Percentiles rank a stretch among this genome's conserved stretches.
Evolutionary conservation across 805 yeast genomes (phyloP).

Genomic region (Komagataella phaffii): DNA sequence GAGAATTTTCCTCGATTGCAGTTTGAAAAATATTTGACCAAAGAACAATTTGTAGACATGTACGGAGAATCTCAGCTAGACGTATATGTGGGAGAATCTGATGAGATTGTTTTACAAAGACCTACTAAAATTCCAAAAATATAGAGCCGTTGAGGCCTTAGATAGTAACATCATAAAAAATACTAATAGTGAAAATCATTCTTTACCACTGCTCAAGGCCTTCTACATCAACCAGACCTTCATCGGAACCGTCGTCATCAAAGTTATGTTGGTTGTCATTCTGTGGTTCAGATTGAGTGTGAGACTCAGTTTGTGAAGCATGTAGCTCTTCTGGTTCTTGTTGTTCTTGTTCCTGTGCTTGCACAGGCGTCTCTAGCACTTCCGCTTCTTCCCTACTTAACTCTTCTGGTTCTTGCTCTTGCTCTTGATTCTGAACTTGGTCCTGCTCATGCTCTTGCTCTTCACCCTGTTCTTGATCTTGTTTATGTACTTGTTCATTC

Average conservation of each 20-base stretch:
- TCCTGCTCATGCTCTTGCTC: neutral
- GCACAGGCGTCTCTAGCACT: neutral
- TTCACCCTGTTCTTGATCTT: neutral
- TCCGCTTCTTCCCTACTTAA: neutral
- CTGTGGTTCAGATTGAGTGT: neutral
- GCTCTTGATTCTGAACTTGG: conserved; percentile 1
- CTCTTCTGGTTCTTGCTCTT: neutral
- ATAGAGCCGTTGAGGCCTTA: neutral
- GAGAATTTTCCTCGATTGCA: conserved; percentile 47
- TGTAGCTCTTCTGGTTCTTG: neutral
- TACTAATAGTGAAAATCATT: neutral
- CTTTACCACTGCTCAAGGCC: neutral
- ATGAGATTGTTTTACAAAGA: neutral
- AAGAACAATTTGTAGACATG: conserved; percentile 32
- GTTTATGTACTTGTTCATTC: conserved; percentile 1
- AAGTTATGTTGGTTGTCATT: neutral
- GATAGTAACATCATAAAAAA: neutral
- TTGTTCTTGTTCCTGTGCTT: neutral
- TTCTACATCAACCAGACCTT: neutral
- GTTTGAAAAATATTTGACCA: conserved; percentile 38
- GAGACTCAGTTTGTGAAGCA: neutral
- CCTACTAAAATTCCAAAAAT: neutral
- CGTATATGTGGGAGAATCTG: neutral
- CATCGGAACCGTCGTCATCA: neutral
- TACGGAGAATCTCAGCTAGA: conserved; percentile 24